Conservation (phyloP, 2,329 filamentous ascomycete species). For the Elsinoe ampelina region DNA sequence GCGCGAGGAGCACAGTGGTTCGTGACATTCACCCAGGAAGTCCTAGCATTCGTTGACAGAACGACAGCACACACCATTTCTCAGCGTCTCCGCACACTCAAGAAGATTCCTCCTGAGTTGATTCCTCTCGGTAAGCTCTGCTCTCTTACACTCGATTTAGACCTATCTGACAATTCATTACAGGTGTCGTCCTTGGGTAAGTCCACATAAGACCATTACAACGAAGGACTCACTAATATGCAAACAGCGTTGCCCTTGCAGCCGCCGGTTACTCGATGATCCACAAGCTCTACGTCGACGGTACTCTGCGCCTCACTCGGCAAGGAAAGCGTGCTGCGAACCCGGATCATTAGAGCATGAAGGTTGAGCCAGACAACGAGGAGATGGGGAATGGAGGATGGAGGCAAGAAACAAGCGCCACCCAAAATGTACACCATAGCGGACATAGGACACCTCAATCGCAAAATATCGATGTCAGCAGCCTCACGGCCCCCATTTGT, state of each 20-base stretch:
- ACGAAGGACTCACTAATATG: neutral
- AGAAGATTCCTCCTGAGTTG: slow-evolving; percentile 87
- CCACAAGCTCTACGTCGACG: slow-evolving; percentile 80
- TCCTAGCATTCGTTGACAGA: neutral
- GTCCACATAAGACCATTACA: slow-evolving; percentile 25
- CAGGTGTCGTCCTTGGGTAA: slow-evolving; percentile 80
- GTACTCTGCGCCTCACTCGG: slow-evolving; percentile 79
- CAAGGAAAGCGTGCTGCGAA: slow-evolving; percentile 40
- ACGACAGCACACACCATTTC: slow-evolving; percentile 83
- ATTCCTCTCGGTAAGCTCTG: slow-evolving; percentile 72
- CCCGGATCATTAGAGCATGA: slow-evolving; percentile 17
- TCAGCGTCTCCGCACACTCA: slow-evolving; percentile 82
- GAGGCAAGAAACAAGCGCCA: too few species aligned
- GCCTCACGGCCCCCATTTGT: too few species aligned
- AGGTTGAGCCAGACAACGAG: neutral
- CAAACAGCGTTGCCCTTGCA: slow-evolving; percentile 52
- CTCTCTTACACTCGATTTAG: neutral
- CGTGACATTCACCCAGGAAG: slow-evolving; percentile 17
- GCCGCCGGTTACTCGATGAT: slow-evolving; percentile 73
- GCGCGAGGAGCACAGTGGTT: slow-evolving; percentile 59
- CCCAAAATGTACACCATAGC: slow-evolving; percentile 10
- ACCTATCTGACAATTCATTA: slow-evolving; percentile 13
- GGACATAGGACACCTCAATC: slow-evolving; percentile 1
- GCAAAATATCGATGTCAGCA: neutral
- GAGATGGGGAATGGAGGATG: neutral